Evolutionary conservation across 371 early-diverging fungal genomes (phyloP).

Genomic region (Parasitella parasitica): DNA sequence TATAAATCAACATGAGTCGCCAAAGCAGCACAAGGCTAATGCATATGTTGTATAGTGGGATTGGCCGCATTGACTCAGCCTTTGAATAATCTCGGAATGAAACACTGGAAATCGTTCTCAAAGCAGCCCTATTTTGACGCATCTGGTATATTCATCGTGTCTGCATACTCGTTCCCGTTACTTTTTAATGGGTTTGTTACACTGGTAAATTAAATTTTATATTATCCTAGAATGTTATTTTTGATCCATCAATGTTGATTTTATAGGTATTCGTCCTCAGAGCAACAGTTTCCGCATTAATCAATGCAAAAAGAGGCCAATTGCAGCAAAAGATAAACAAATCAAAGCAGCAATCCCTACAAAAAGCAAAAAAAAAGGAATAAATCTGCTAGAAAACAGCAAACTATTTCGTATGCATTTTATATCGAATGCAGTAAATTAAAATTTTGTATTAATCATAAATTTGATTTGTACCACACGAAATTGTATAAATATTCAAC

Average conservation of each 20-base stretch:
- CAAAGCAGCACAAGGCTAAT: neutral
- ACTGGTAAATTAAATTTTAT: slow-evolving; percentile 29
- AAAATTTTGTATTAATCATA: neutral
- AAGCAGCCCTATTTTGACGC: slow-evolving; percentile 47
- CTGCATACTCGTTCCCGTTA: slow-evolving; percentile 47
- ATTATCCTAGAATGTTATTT: neutral
- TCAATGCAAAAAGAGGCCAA: slow-evolving; percentile 33
- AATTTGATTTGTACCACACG: neutral
- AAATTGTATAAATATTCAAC: neutral
- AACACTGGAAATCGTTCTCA: slow-evolving; percentile 37
- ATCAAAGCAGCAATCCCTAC: slow-evolving; percentile 30
- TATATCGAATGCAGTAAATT: neutral
- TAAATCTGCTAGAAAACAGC: neutral
- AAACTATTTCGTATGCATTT: too few species aligned
- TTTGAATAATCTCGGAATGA: slow-evolving; percentile 39
- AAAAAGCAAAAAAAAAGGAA: slow-evolving; percentile 24
- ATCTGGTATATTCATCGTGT: slow-evolving; percentile 44
- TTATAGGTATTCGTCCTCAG: slow-evolving; percentile 28
- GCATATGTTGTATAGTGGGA: slow-evolving; percentile 31
- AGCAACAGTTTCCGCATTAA: slow-evolving; percentile 24
- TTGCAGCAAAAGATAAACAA: slow-evolving; percentile 24
- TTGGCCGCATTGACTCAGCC: slow-evolving; percentile 34
- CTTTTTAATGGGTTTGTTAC: slow-evolving; percentile 39
- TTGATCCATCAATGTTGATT: neutral
- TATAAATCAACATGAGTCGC: neutral